phyloP scores from a whole-genome alignment of 2,329 filamentous ascomycete species.

The Pseudogymnoascus sp. region DNA sequence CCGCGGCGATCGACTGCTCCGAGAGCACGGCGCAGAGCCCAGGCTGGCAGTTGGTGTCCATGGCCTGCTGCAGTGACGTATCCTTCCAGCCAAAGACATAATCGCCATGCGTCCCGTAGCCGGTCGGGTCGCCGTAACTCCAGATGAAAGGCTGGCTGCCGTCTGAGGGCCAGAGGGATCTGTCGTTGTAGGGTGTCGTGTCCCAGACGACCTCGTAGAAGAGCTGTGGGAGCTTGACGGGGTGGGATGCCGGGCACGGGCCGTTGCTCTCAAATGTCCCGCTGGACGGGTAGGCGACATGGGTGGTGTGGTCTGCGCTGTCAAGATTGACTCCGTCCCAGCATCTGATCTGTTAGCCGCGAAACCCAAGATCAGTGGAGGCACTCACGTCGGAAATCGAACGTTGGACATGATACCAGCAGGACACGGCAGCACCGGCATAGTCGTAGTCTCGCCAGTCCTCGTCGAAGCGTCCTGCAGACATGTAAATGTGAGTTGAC shows the following conservation, averaged over 20 bases:
- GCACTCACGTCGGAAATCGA: conserved; percentile 21
- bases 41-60: conserved; percentile 41
- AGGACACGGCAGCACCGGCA: conserved; percentile 28
- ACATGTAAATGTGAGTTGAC: conserved; percentile 38
- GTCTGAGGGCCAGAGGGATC: conserved; percentile 36
- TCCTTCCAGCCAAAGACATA: conserved; percentile 46
- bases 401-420: conserved; percentile 28
- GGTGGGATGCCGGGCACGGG: conserved; percentile 28
- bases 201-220: conserved; percentile 45
- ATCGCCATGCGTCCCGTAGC: conserved; percentile 42
- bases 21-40: conserved; percentile 39
- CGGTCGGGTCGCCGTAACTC: conserved; percentile 36
- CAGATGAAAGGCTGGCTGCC: conserved; percentile 37
- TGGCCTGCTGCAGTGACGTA: conserved; percentile 40
- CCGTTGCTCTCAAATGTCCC: conserved; percentile 17
- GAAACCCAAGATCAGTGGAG: background rate
- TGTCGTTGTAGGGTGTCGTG: conserved; percentile 35
- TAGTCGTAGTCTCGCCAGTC: conserved; percentile 31
- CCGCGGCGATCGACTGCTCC: conserved; percentile 37
- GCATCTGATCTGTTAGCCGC: conserved; percentile 12
- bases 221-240: conserved; percentile 41
- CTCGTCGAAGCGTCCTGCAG: conserved; percentile 32
- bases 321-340: conserved; percentile 23
- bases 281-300: conserved; percentile 24
- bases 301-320: conserved; percentile 17